Conservation (phyloP, 116 monocot genomes). For the Posidonia oceanica region DNA sequence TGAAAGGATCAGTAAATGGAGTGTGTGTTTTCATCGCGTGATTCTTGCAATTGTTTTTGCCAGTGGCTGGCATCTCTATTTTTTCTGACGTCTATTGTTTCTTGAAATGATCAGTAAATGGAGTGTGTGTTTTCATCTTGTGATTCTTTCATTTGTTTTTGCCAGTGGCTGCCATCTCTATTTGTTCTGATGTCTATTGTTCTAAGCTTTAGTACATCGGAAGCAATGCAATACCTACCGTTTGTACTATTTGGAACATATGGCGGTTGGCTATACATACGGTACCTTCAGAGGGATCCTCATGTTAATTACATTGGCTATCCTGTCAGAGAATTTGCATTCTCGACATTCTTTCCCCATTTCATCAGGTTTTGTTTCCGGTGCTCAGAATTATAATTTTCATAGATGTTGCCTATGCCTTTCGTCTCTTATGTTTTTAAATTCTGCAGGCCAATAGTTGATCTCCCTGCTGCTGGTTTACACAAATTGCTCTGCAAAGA, state of each 20-base stretch:
- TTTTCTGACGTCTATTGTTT: too few relatives aligned
- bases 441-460: constrained; percentile 5
- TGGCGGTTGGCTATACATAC: constrained; percentile 11
- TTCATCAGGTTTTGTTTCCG: constrained; percentile 5
- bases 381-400: neutral
- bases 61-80: too few relatives aligned
- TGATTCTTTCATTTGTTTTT: neutral
- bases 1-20: too few relatives aligned
- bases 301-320: constrained; percentile 8
- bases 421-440: neutral
- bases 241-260: constrained; percentile 13
- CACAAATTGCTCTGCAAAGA: constrained; percentile 9
- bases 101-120: too few relatives aligned
- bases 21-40: neutral
- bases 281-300: constrained; percentile 10
- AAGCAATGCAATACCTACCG: constrained; percentile 9
- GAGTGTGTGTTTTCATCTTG: neutral
- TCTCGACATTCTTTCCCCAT: constrained; percentile 14
- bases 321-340: constrained; percentile 9
- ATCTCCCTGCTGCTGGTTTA: neutral
- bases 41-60: neutral
- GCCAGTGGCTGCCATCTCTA: constrained; percentile 10
- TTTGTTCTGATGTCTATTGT: constrained; percentile 2
- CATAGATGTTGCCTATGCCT: too few relatives aligned
- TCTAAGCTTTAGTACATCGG: constrained; percentile 2